Percentiles rank a stretch among this genome's conserved stretches.
Evolutionary conservation across 2,329 filamentous ascomycete species (phyloP).

Genomic region (Trichoderma koningii): DNA sequence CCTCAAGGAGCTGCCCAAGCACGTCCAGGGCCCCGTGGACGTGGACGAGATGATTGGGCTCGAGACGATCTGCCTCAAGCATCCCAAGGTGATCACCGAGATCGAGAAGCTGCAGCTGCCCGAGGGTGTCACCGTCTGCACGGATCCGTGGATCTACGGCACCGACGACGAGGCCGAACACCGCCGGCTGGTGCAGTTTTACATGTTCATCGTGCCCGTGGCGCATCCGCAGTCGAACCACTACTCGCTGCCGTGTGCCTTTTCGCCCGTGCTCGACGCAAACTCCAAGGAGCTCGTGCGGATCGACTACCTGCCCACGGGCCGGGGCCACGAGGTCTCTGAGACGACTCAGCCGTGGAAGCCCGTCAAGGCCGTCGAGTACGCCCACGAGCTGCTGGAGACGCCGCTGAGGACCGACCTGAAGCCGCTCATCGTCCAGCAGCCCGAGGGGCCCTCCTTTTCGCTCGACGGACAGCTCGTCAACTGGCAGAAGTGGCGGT

Average conservation of each 20-base stretch:
- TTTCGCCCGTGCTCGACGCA: slow-evolving; percentile 61
- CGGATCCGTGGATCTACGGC: slow-evolving; percentile 70
- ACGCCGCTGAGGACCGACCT: slow-evolving; percentile 52
- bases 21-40: slow-evolving; percentile 42
- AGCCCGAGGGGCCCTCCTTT: slow-evolving; percentile 70
- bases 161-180: slow-evolving; percentile 43
- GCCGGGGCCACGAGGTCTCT: slow-evolving; percentile 50
- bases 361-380: slow-evolving; percentile 54
- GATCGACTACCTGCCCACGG: slow-evolving; percentile 58
- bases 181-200: slow-evolving; percentile 51
- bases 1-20: slow-evolving; percentile 32
- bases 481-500: slow-evolving; percentile 68
- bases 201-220: slow-evolving; percentile 46
- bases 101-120: slow-evolving; percentile 52
- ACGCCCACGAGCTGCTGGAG: slow-evolving; percentile 54
- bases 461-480: slow-evolving; percentile 52
- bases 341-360: slow-evolving; percentile 39
- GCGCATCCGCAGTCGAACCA: slow-evolving; percentile 60
- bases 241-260: slow-evolving; percentile 62
- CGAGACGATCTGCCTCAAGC: slow-evolving; percentile 10
- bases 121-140: slow-evolving; percentile 46
- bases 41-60: slow-evolving; percentile 31
- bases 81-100: slow-evolving; percentile 44
- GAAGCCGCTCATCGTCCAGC: slow-evolving; percentile 72
- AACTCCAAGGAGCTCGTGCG: slow-evolving; percentile 55